Evolutionary conservation across 345 rosid genomes (phyloP).

Genomic region (Camelina laxa): DNA sequence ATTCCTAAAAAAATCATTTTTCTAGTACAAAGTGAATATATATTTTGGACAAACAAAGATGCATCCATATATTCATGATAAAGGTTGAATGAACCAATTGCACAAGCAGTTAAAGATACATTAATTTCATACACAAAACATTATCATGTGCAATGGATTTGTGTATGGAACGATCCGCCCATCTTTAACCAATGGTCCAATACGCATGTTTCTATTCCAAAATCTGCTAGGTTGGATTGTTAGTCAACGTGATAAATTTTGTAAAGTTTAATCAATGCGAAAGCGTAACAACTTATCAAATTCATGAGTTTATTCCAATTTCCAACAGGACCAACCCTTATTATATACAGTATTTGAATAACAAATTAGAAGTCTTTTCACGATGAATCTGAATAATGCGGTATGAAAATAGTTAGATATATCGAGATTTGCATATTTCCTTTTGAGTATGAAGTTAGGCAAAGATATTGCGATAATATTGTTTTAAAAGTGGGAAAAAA

Average conservation of each 20-base stretch:
- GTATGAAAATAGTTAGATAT: neutral
- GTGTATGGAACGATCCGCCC: neutral
- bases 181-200: neutral
- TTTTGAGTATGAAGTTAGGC: constrained; percentile 6
- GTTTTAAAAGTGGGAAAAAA: neutral
- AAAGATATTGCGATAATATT: constrained; percentile 2
- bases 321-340: too few species aligned
- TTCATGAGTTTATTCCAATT: neutral
- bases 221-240: neutral
- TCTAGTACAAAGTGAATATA: too few species aligned
- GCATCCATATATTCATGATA: neutral
- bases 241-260: neutral
- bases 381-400: neutral
- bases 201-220: neutral
- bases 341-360: neutral
- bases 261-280: neutral
- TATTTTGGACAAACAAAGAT: neutral
- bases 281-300: neutral
- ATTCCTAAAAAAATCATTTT: too few species aligned
- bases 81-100: neutral
- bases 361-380: neutral
- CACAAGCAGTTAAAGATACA: too few species aligned
- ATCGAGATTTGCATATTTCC: constrained; percentile 4
- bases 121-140: neutral
- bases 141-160: neutral